Percentiles rank a stretch among this genome's conserved stretches.
Evolutionary conservation across 768 basidiomycete species (phyloP).

Genomic region (Mycena amicta): DNA sequence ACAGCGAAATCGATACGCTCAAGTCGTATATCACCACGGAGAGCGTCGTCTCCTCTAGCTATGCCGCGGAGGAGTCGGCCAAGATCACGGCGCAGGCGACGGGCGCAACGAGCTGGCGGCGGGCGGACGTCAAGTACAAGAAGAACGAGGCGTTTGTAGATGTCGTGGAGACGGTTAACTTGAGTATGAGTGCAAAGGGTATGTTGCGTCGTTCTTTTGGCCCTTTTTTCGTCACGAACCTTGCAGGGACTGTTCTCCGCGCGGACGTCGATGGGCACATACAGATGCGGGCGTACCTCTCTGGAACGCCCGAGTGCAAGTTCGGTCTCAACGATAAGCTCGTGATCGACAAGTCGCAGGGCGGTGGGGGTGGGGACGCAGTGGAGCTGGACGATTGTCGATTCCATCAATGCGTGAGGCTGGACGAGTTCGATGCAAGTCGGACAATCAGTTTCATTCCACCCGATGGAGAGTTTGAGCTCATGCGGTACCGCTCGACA

Average conservation of each 20-base stretch:
- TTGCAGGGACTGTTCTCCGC: constrained; percentile 80
- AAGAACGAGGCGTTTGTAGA: constrained; percentile 99
- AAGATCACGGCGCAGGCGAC: constrained; percentile 98
- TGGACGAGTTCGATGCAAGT: constrained; percentile 81
- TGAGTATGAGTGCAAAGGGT: constrained; percentile 98
- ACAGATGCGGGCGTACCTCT: constrained; percentile 95
- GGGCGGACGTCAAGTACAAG: constrained; percentile 96
- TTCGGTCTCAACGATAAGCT: constrained; percentile 99
- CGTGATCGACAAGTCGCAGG: constrained; percentile 81
- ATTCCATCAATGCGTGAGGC: neutral
- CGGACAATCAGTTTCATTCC: constrained; percentile 97
- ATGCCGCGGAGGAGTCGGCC: constrained; percentile 94
- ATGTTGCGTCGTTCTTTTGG: constrained; percentile 21
- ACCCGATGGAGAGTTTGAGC: constrained; percentile 97
- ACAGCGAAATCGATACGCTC: constrained; percentile 96
- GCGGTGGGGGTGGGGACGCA: constrained; percentile 46
- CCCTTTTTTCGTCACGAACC: neutral
- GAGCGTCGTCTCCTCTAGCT: constrained; percentile 85
- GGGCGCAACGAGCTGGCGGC: constrained; percentile 93
- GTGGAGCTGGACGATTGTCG: neutral
- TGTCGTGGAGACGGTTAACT: constrained; percentile 94
- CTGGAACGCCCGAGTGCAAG: constrained; percentile 97
- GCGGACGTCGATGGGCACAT: constrained; percentile 98
- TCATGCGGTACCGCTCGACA: constrained; percentile 98
- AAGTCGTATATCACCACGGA: constrained; percentile 99